Evolutionary conservation across 495 filamentous ascomycete genomes (phyloP).

Genomic region (Oidiodendron maius): DNA sequence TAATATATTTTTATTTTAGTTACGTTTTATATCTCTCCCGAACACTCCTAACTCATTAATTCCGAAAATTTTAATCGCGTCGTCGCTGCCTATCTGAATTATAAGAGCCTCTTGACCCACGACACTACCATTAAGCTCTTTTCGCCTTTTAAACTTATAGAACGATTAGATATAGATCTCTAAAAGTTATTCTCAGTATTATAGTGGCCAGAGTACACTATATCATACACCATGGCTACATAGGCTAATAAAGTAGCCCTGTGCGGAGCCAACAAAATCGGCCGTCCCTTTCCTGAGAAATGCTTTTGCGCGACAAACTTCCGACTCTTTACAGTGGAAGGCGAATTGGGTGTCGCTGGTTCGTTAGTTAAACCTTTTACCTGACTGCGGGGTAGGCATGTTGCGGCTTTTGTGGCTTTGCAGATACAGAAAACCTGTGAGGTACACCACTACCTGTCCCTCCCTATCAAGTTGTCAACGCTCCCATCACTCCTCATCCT

Average conservation of each 20-base stretch:
- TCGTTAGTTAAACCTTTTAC: too few relatives aligned
- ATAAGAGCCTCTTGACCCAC: constrained; percentile 3
- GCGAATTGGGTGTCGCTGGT: too few relatives aligned
- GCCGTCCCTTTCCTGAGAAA: neutral
- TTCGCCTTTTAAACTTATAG: too few relatives aligned
- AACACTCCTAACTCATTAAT: constrained; percentile 7
- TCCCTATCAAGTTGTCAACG: too few relatives aligned
- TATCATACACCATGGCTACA: neutral
- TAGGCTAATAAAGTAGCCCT: neutral
- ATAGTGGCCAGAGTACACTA: neutral
- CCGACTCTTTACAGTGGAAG: too few relatives aligned
- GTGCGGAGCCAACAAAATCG: neutral
- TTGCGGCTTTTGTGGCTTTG: too few relatives aligned
- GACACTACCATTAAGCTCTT: constrained; percentile 6
- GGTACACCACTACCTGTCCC: too few relatives aligned
- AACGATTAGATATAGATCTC: neutral
- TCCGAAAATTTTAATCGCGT: constrained; percentile 9
- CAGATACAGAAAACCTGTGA: too few relatives aligned
- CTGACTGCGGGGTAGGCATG: too few relatives aligned
- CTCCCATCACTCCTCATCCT: too few relatives aligned
- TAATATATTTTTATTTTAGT: constrained; percentile 8
- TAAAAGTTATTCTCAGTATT: neutral
- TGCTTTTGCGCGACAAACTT: neutral
- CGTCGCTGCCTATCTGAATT: too few relatives aligned
- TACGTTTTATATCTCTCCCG: constrained; percentile 7